Evolutionary conservation across 495 filamentous ascomycete species (phyloP), one percentile per base, ranked within the genome.

Genomic region (Penicillium cosmopolitanum): DNA sequence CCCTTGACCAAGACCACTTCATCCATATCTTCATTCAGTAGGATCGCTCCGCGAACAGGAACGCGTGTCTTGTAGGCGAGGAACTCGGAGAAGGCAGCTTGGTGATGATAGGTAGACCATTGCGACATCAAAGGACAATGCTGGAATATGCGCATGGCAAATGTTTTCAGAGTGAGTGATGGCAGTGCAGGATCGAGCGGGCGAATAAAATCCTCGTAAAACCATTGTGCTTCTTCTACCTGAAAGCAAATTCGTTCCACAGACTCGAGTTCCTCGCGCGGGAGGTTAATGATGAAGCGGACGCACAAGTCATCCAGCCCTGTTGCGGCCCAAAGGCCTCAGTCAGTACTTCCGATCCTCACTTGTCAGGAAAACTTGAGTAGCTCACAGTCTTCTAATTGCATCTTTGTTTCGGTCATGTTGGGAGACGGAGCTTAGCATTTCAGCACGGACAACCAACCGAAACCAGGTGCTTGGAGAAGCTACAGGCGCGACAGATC

Each of bases 141-240:
- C 55, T 91, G 86, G 69, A 98, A 97, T 61, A 98, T 95, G 62
- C 88, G 87, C 42, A 92, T 76, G 58, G 87, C 91, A 73, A 98
- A 98, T 28, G 78, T 84, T 48, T 89, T 86, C 10, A 98, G 83
- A 36, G 86, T 86, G 73, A 98, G 85, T 2, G 89, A 91, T 7
- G 96, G 96, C 4, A 98, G 78, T 34, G 81, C 80, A 9, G 92
- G 92, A 68, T 97, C 91, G 54, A 93, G 78, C 33, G 92, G 93
- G 36, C 96, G 90, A 73, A 98, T 90, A 69, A 98, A 98, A 75
- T 98, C 95, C 76, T 98, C 96, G 86, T 97, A 98, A 74, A 93
- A 98, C 95, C 95, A 98, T 89, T 98, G 95, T 68, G 95, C 95
- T 69, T 97, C 96, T 75, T 98, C 95, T 55, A 98, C 89, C 77